Evolutionary conservation across 1,284 basidiomycete genomes (phyloP), one percentile per base, ranked within the genome.

Genomic region (Apiotrichum mycotoxinovorans): DNA sequence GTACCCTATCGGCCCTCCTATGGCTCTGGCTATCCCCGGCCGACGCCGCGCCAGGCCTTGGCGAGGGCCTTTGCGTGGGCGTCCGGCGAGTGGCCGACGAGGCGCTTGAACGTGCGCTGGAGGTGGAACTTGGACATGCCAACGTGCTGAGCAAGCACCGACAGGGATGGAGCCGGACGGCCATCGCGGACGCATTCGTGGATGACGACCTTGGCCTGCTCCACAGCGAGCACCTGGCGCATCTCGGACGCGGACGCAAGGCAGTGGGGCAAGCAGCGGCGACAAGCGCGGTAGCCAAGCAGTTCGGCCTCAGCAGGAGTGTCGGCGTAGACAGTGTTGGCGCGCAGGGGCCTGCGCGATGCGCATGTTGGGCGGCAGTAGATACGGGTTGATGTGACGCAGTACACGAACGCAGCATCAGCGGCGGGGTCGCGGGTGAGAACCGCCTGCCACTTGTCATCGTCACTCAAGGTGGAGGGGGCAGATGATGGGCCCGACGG

Each of bases 351-450:
- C 17, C 53, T 26, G 33, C 53, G 45, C 1, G 41, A 44, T 15
- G 53, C 47, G 25, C 53, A 55, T 3, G 53, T 55, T 20, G 53
- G 53, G 25, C 53, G 53, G 25, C 53, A 55, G 47, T 49, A 55
- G 46, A 55, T 55, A 33, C 41, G 47, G 8, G 53, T 55, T 9
- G 47, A 44, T 9, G 41, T 44, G 17, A 55, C 53, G 25, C 53
- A 55, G 53, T 55, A 55, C 18, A 55, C 53, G 17, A 55, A 55
- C 8, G 53, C 53, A 12, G 46, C 33, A 34, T 50, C 47, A 0
- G 53, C 53, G 9, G 47, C 47, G 9, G 46, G 46, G 34, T 55
- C 53, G 33, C 53, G 46, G 5, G 47, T 41, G 22, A 50, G 46
- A 18, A 55, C 53, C 20, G 53, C 53, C 23, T 41, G 33, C 53